Conservation (phyloP, 305 asterid species). For the Solanum chacoense region DNA sequence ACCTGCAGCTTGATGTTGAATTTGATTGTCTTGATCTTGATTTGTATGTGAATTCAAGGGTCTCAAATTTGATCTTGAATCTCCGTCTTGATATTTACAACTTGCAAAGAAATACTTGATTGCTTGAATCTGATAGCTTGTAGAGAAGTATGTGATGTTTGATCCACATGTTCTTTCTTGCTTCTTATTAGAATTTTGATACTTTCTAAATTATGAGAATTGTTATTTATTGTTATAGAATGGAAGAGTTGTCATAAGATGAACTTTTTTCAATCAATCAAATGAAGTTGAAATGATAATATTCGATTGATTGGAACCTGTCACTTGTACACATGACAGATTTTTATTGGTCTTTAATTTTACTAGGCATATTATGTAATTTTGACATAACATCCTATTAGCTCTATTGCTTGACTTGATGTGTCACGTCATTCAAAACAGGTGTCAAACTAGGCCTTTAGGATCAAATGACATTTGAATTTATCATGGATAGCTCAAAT, state of each 20-base stretch:
- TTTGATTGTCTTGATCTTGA: not conserved
- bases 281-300: not conserved
- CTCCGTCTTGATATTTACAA: not conserved
- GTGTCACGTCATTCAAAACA: not conserved
- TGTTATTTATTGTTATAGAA: not conserved
- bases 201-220: not conserved
- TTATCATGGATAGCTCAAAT: not conserved
- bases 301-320: not conserved
- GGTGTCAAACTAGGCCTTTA: not conserved
- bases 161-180: not conserved
- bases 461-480: not conserved
- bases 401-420: not conserved
- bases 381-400: not conserved
- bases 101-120: not conserved
- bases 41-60: not conserved
- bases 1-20: not conserved
- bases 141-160: not conserved
- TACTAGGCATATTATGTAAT: not conserved
- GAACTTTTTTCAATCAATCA: not conserved
- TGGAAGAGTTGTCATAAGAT: not conserved
- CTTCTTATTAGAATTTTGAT: not conserved
- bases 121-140: not conserved
- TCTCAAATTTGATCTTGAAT: not conserved
- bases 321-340: not conserved
- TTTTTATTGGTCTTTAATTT: not conserved